Conservation (phyloP, 441 rosid genomes). For the Eruca vesicaria region DNA sequence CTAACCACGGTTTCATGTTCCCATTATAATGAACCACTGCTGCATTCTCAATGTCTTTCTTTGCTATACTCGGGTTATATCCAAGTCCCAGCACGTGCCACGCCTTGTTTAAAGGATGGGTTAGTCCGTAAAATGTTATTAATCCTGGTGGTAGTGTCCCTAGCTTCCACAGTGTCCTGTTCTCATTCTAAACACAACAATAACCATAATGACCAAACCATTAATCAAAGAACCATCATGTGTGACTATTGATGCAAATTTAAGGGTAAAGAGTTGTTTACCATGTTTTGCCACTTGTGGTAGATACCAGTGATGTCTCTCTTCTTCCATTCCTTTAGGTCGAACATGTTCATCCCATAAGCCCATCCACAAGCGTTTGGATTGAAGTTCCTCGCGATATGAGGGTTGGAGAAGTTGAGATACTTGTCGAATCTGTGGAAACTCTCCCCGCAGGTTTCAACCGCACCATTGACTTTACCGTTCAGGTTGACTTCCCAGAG, state of each 20-base stretch:
- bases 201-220: background rate
- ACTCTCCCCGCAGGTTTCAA: constrained; percentile 97
- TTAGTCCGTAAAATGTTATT: constrained; percentile 84
- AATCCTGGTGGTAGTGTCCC: constrained; percentile 97
- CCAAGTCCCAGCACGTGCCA: constrained; percentile 99
- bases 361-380: constrained; percentile 99
- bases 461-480: constrained; percentile 98
- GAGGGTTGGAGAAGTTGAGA: constrained; percentile 87
- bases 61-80: constrained; percentile 83
- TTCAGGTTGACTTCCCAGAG: constrained; percentile 78
- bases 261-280: constrained; percentile 25
- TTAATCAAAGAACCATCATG: background rate
- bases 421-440: constrained; percentile 97
- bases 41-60: constrained; percentile 78
- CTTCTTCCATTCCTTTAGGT: constrained; percentile 86
- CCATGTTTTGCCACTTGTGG: constrained; percentile 99
- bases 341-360: constrained; percentile 96
- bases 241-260: background rate
- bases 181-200: constrained; percentile 61
- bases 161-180: constrained; percentile 91
- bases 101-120: constrained; percentile 82
- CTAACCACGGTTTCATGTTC: constrained; percentile 99
- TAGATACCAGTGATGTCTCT: constrained; percentile 95
- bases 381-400: constrained; percentile 80
- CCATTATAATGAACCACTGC: constrained; percentile 96